phyloP scores from a whole-genome alignment of 169 alveolate genomes.

The Babesia gibsoni region DNA sequence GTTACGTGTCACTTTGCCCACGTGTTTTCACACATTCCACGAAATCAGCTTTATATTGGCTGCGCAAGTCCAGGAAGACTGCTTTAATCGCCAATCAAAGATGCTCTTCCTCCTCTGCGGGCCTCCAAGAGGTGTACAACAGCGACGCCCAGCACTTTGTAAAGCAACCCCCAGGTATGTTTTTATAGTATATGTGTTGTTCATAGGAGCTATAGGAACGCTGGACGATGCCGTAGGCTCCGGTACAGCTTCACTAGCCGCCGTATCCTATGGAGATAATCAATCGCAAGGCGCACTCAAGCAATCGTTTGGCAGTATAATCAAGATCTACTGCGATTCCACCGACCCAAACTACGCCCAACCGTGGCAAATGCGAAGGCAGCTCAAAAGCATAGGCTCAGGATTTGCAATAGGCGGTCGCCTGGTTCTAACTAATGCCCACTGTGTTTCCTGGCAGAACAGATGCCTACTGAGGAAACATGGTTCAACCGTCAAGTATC shows the following conservation, averaged over 20 bases:
- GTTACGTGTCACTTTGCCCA: too few relatives aligned
- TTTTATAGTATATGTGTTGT: neutral
- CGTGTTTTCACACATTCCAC: too few relatives aligned
- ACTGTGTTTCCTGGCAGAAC: conserved; percentile 79
- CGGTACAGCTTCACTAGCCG: neutral
- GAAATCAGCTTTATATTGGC: too few relatives aligned
- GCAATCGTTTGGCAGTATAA: conserved; percentile 68
- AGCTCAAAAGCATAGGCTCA: conserved; percentile 77
- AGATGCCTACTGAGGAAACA: conserved; percentile 76
- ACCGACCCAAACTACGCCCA: conserved; percentile 80
- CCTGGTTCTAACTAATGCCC: conserved; percentile 80
- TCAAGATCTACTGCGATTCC: conserved; percentile 76
- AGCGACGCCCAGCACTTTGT: neutral
- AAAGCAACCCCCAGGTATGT: neutral
- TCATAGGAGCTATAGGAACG: neutral
- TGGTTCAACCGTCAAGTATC: conserved; percentile 73
- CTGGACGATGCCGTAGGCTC: neutral
- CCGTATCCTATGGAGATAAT: neutral
- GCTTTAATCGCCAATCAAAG: too few relatives aligned
- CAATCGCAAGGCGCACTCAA: conserved; percentile 21
- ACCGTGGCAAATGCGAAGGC: conserved; percentile 83
- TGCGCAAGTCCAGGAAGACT: too few relatives aligned
- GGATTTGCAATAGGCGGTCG: conserved; percentile 76
- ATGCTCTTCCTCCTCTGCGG: neutral
- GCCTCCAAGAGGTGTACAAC: neutral